Evolutionary conservation across 2,329 filamentous ascomycete species (phyloP).

Genomic region (Colletotrichum limetticola): DNA sequence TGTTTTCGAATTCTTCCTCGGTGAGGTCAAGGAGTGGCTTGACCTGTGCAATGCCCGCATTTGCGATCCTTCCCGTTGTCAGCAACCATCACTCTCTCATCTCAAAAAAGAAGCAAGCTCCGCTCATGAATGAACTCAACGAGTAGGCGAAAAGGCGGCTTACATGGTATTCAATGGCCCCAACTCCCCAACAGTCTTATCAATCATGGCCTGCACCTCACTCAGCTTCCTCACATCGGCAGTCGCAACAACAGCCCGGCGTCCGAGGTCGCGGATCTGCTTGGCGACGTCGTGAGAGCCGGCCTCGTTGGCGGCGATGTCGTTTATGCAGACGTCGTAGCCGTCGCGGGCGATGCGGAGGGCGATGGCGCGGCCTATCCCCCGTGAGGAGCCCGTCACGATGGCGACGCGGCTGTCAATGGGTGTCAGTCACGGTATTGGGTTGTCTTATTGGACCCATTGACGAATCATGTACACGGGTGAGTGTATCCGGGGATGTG

Average conservation of each 20-base stretch:
- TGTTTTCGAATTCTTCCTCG: slow-evolving; percentile 64
- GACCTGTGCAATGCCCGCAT: slow-evolving; percentile 71
- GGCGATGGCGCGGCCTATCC: slow-evolving; percentile 70
- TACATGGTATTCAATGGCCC: slow-evolving; percentile 59
- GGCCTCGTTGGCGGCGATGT: slow-evolving; percentile 63
- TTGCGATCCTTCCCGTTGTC: slow-evolving; percentile 56
- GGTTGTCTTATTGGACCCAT: background rate
- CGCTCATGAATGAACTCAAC: background rate
- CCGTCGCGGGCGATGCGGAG: slow-evolving; percentile 72
- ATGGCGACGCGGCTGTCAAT: slow-evolving; percentile 19
- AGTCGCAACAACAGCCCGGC: slow-evolving; percentile 63
- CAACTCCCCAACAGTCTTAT: slow-evolving; percentile 60
- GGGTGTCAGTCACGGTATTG: background rate
- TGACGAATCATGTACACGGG: background rate
- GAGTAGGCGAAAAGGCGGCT: background rate
- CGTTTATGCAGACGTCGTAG: slow-evolving; percentile 74
- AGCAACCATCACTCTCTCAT: slow-evolving; percentile 47
- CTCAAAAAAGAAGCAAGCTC: background rate
- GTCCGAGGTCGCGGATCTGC: slow-evolving; percentile 62
- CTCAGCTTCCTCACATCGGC: slow-evolving; percentile 70
- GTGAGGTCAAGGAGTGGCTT: slow-evolving; percentile 66
- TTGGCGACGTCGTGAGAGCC: slow-evolving; percentile 63
- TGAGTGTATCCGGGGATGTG: background rate
- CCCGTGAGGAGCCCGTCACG: slow-evolving; percentile 26
- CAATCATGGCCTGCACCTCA: slow-evolving; percentile 63